Conservation (phyloP, 441 rosid genomes). For the Hura crepitans region DNA sequence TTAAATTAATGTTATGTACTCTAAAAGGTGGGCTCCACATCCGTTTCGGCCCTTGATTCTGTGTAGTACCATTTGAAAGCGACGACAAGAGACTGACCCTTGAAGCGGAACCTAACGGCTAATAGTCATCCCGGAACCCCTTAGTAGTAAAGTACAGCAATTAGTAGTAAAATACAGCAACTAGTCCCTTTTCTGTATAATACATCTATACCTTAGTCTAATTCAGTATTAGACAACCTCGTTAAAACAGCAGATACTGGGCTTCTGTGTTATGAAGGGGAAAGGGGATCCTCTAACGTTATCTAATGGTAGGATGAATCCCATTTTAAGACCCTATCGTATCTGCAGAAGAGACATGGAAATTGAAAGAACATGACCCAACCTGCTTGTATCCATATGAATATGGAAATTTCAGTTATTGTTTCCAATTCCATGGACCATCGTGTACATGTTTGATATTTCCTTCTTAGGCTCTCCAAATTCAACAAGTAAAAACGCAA, state of each 20-base stretch:
- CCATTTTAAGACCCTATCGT: slow-evolving; percentile 31
- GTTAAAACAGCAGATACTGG: no score
- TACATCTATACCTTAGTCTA: no score
- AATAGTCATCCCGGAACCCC: no score
- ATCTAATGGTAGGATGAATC: slow-evolving; percentile 17
- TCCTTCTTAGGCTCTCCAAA: not conserved
- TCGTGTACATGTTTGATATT: slow-evolving; percentile 22
- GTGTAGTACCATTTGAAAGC: no score
- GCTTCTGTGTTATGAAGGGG: not conserved
- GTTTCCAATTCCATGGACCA: slow-evolving; percentile 23
- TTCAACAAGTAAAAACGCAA: slow-evolving; percentile 1
- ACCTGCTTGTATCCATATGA: slow-evolving; percentile 12
- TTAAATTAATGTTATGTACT: no score
- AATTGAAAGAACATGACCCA: slow-evolving; percentile 17
- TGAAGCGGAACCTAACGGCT: no score
- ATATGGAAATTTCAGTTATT: slow-evolving; percentile 31
- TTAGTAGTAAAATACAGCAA: not conserved
- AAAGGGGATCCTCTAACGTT: not conserved
- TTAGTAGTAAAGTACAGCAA: not conserved
- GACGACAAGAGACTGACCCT: no score
- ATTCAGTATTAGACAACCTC: no score
- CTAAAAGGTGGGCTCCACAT: no score
- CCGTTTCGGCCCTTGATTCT: no score
- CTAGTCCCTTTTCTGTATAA: no score
- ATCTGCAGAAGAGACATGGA: not conserved